Evolutionary conservation across 495 filamentous ascomycete genomes (phyloP).

Genomic region (Letharia lupina): DNA sequence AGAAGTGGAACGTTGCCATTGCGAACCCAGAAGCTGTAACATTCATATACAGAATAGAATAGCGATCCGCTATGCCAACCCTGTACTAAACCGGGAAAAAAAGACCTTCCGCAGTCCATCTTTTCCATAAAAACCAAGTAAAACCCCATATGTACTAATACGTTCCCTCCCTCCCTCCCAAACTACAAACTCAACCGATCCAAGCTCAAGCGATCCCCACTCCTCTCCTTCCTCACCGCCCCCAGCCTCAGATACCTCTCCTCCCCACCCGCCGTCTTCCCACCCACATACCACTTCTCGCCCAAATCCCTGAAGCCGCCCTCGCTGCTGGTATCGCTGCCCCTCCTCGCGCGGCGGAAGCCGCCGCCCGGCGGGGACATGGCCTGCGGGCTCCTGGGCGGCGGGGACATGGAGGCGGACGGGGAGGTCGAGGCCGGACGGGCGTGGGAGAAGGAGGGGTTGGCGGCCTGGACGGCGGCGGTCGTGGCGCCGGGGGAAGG

Average conservation of each 20-base stretch:
- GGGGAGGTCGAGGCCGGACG: conserved; percentile 23
- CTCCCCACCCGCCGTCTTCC: conserved; percentile 73
- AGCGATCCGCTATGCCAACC: too few relatives aligned
- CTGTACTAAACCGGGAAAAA: too few relatives aligned
- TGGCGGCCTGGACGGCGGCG: conserved; percentile 36
- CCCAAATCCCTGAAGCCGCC: conserved; percentile 63
- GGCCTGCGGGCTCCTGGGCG: neutral
- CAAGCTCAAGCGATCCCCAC: conserved; percentile 50
- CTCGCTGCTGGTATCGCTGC: conserved; percentile 70
- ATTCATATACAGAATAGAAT: too few relatives aligned
- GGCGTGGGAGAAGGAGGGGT: conserved; percentile 24
- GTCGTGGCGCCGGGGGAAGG: conserved; percentile 28
- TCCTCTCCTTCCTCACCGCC: conserved; percentile 52
- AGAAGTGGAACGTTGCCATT: too few relatives aligned
- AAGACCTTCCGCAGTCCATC: neutral
- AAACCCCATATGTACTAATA: neutral
- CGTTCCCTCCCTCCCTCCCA: too few relatives aligned
- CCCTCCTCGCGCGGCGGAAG: conserved; percentile 49
- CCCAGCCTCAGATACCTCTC: conserved; percentile 75
- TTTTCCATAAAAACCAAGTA: neutral
- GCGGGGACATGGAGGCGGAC: conserved; percentile 26
- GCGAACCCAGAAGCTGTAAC: too few relatives aligned
- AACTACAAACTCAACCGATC: conserved; percentile 52
- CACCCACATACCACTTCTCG: conserved; percentile 87
- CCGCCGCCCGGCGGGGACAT: neutral